A percentile compares a stretch with the other conserved stretches of the same genome.
phyloP scores from a whole-genome alignment of 2,329 filamentous ascomycete genomes.

The Neoarthrinium moseri region DNA sequence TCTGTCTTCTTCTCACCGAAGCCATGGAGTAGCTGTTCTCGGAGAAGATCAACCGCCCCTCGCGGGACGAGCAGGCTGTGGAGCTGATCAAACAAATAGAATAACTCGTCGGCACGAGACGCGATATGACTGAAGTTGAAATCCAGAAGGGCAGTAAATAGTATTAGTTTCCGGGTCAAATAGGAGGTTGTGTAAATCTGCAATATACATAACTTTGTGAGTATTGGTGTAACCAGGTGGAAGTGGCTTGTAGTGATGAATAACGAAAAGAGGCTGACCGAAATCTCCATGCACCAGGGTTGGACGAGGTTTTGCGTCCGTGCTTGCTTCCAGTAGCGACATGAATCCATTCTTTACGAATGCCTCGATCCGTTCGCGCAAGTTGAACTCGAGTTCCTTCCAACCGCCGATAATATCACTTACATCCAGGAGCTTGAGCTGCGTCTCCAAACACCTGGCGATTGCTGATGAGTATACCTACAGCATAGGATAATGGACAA shows the following conservation, averaged over 20 bases:
- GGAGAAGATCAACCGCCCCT: no score
- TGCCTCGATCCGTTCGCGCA: not conserved
- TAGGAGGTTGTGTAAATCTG: not conserved
- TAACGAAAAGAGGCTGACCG: no score
- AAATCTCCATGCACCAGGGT: slow-evolving; percentile 6
- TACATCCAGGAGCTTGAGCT: not conserved
- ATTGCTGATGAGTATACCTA: not conserved
- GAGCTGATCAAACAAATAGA: no score
- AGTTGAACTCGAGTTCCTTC: not conserved
- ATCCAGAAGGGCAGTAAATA: not conserved
- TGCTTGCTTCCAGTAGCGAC: not conserved
- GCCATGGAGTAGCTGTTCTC: no score
- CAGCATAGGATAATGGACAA: not conserved
- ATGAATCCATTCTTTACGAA: not conserved
- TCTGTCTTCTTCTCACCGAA: no score
- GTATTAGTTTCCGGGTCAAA: not conserved
- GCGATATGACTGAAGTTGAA: slow-evolving; percentile 2
- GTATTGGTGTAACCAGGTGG: not conserved
- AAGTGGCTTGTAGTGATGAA: no score
- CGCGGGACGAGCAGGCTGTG: no score
- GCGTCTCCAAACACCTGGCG: no score
- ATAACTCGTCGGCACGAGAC: slow-evolving; percentile 1
- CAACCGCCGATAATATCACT: not conserved
- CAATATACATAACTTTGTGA: not conserved
- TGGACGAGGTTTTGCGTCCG: not conserved